Evolutionary conservation across 1,284 basidiomycete genomes (phyloP).

Genomic region (Malassezia yamatoensis): DNA sequence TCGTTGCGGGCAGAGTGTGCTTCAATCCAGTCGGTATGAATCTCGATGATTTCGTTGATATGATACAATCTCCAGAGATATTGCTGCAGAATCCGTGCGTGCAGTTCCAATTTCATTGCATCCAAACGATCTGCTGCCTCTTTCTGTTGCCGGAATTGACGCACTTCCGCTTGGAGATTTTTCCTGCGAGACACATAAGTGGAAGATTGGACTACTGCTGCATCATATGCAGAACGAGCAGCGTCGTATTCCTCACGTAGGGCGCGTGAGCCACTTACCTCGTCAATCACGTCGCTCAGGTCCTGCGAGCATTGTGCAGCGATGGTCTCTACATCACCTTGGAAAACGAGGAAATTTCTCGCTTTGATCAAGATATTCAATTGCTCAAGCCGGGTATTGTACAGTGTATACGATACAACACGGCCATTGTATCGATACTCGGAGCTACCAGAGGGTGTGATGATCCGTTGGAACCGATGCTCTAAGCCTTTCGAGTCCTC

Average conservation of each 20-base stretch:
- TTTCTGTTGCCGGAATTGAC: constrained; percentile 94
- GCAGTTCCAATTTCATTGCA: constrained; percentile 62
- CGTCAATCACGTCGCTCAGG: constrained; percentile 80
- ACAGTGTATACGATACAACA: constrained; percentile 27
- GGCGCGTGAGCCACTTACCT: constrained; percentile 68
- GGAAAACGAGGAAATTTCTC: constrained; percentile 98
- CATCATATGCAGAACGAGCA: constrained; percentile 73
- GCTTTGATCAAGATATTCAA: constrained; percentile 92
- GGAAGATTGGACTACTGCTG: constrained; percentile 82
- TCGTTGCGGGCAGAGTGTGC: constrained; percentile 55
- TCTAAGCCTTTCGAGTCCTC: constrained; percentile 66
- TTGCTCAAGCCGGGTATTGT: constrained; percentile 37
- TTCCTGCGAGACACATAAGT: constrained; percentile 86
- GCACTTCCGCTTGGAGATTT: constrained; percentile 86
- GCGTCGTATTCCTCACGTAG: constrained; percentile 78
- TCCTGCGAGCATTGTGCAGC: constrained; percentile 88
- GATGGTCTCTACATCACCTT: constrained; percentile 91
- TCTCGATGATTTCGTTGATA: constrained; percentile 56
- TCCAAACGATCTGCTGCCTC: constrained; percentile 84
- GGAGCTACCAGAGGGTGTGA: constrained; percentile 71
- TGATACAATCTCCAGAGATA: constrained; percentile 83
- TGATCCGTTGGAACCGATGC: constrained; percentile 75
- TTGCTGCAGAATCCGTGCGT: constrained; percentile 68
- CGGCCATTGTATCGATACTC: constrained; percentile 44
- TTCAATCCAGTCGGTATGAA: constrained; percentile 31